A percentile compares a stretch with the other conserved stretches of the same genome.
Evolutionary conservation across 2,329 filamentous ascomycete species (phyloP).

Genomic region (Akanthomyces lecanii): DNA sequence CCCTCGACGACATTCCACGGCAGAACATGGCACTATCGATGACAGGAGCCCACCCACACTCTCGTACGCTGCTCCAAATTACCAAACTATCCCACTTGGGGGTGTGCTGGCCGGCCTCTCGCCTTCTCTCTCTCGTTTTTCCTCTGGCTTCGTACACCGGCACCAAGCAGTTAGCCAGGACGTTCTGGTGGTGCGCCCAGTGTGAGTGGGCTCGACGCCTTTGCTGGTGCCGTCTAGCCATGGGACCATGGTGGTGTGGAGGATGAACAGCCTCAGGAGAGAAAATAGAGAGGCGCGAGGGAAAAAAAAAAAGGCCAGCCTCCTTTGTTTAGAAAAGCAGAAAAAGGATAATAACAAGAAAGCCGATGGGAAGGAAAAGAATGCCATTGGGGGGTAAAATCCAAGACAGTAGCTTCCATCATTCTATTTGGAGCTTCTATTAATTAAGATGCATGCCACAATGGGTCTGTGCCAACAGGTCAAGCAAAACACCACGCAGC

Average conservation of each 20-base stretch:
- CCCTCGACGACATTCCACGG: neutral
- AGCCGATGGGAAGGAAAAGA: neutral
- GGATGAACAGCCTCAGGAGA: neutral
- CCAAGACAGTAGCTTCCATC: neutral
- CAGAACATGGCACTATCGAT: neutral
- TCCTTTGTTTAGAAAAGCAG: neutral
- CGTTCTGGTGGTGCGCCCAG: neutral
- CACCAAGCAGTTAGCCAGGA: neutral
- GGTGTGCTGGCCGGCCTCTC: neutral
- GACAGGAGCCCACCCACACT: conserved; percentile 1
- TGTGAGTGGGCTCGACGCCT: neutral
- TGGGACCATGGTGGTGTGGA: conserved; percentile 2
- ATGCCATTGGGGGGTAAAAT: neutral
- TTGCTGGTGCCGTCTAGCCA: neutral
- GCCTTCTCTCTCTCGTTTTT: neutral
- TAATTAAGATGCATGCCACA: neutral
- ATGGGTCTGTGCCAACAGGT: neutral
- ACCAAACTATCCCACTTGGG: neutral
- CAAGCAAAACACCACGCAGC: neutral
- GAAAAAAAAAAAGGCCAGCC: neutral
- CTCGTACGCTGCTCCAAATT: neutral
- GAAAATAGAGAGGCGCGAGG: neutral
- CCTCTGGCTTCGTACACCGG: no score
- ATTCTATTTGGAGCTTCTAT: no score
- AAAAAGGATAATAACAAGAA: neutral